A percentile compares a stretch with the other conserved stretches of the same genome.
Conservation (phyloP, 2,329 filamentous ascomycete genomes). For the Pseudocercospora ulei region DNA sequence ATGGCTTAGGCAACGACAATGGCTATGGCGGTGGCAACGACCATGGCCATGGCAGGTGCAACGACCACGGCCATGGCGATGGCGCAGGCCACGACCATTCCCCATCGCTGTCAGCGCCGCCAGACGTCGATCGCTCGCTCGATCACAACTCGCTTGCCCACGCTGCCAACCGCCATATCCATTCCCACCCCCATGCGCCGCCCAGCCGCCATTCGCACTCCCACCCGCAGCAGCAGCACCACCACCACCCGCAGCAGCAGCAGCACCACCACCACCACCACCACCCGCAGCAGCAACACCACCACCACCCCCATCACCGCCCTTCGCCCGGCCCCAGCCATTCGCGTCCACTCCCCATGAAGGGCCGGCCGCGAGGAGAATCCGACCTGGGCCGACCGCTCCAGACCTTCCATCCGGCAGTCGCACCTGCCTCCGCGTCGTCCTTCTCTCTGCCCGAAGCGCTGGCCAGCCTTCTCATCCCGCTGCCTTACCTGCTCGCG, state of each 20-base stretch:
- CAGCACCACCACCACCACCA: slow-evolving; percentile 12
- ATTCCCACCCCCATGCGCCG: slow-evolving; percentile 11
- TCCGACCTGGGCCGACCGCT: slow-evolving; percentile 39
- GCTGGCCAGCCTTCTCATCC: slow-evolving; percentile 44
- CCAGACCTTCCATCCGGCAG: slow-evolving; percentile 20
- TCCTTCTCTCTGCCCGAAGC: slow-evolving; percentile 40
- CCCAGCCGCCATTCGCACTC: slow-evolving; percentile 9
- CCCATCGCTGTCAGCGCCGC: slow-evolving; percentile 24
- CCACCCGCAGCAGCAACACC: slow-evolving; percentile 14
- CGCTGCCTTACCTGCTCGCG: slow-evolving; percentile 43
- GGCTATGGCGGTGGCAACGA: slow-evolving; percentile 16
- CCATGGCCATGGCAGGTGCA: slow-evolving; percentile 24
- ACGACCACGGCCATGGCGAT: slow-evolving; percentile 16
- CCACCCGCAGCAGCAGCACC: slow-evolving; percentile 9
- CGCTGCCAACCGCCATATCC: slow-evolving; percentile 18
- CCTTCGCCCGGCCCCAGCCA: slow-evolving; percentile 29
- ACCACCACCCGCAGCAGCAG: slow-evolving; percentile 12
- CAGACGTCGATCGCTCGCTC: slow-evolving; percentile 8
- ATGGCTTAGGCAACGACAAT: slow-evolving; percentile 7
- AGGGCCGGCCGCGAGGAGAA: slow-evolving; percentile 38
- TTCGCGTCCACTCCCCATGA: slow-evolving; percentile 24
- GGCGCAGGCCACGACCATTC: slow-evolving; percentile 16
- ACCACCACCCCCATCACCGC: slow-evolving; percentile 20
- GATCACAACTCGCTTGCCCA: slow-evolving; percentile 21
- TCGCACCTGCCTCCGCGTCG: slow-evolving; percentile 21